Evolutionary conservation across 2,329 filamentous ascomycete species (phyloP), one percentile per base, ranked within the genome.

Genomic region (Apiospora saccharicola): DNA sequence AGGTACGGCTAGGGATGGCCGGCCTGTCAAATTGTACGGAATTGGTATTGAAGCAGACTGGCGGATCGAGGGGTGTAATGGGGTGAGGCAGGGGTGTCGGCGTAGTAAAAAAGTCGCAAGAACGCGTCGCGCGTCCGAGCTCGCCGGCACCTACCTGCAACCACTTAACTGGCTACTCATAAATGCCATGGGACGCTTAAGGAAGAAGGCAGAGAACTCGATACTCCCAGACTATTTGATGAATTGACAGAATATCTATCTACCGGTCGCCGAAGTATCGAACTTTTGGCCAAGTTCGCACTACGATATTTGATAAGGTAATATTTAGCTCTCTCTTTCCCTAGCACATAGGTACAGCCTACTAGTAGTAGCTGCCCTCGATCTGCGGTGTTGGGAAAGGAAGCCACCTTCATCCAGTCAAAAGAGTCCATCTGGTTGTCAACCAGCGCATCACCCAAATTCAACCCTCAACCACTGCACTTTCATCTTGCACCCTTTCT

Each of bases 81-180:
- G 16, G 3, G 34, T 12, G 57, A 13, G 34, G 57, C 57, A 64
- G 57, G 57, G 57, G 57, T 12, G 57, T 64, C 5, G 19, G 34
- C 19, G 34, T 64, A 64, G 22, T 64, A 64, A 64, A 37, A 61
- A 64, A 57, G 19, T 64, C 30, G 57, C 57, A 64, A 24, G 34
- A 64, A 64, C 57, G 57, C 57, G 57, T 64, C 57, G 57, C 57
- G 57, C 12, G 57, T 64, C 57, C 57, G 57, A 41, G 57, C 34
- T 13, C 57, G 34, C 57, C 57, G 34, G 37, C 37, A 41, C 24
- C 26, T 37, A 61, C 30, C 57, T 64, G 57, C 57, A 64, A 64
- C 57, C 57, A 64, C 57, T 64, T 64, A 64, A 64, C 19, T 24
- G 57, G 34, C 57, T 64, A 64, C 57, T 64, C 57, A 64, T 64